phyloP scores from a whole-genome alignment of 1,139 yeast genomes.

The Yamadazyma atlantica region DNA sequence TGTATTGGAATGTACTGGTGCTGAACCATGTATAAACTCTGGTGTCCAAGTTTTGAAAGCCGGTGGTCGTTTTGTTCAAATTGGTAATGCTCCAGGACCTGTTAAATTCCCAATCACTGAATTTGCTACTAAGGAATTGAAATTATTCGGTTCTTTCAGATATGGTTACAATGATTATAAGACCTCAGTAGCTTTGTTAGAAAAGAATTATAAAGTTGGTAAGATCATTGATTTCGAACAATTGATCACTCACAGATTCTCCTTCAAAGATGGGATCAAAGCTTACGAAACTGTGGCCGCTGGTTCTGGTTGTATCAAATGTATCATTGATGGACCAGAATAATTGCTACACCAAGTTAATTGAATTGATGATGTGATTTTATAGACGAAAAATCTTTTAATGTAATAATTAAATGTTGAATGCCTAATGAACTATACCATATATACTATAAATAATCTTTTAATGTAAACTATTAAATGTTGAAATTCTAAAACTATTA shows the following conservation, averaged over 20 bases:
- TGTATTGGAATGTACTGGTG: constrained; percentile 70
- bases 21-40: constrained; percentile 62
- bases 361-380: background rate
- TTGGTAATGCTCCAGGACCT: constrained; percentile 71
- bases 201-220: constrained; percentile 57
- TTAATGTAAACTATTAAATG: constrained; percentile 2
- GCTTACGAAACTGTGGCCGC: constrained; percentile 73
- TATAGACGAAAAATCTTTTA: background rate
- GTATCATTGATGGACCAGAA: constrained; percentile 46
- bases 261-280: constrained; percentile 70
- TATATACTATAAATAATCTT: background rate
- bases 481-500: background rate
- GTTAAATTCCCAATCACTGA: constrained; percentile 74
- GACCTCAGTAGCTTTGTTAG: constrained; percentile 67
- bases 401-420: background rate
- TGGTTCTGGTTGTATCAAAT: constrained; percentile 45
- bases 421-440: constrained; percentile 1
- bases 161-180: constrained; percentile 79
- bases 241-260: constrained; percentile 76
- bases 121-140: constrained; percentile 67
- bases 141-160: constrained; percentile 76
- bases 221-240: constrained; percentile 54
- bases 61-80: constrained; percentile 72
- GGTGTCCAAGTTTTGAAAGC: constrained; percentile 58
- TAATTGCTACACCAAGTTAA: constrained; percentile 3